phyloP scores from a whole-genome alignment of 2,329 filamentous ascomycete genomes.

The Hypomyces rosellus region DNA sequence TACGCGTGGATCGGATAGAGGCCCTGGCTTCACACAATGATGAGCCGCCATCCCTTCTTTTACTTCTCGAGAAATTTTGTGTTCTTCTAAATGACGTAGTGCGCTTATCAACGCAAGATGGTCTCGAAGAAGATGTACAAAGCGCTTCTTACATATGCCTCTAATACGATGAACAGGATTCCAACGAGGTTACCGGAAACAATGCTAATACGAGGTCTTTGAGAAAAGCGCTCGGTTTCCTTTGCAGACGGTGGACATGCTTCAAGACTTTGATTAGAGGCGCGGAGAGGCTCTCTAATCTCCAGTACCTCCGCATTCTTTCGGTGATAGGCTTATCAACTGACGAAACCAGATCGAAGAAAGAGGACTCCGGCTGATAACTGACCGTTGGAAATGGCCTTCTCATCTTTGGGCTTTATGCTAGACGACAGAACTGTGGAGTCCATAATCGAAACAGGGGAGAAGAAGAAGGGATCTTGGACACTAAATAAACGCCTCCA shows the following conservation, averaged over 20 bases:
- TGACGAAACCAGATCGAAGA: not conserved
- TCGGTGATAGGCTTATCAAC: not conserved
- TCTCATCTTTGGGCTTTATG: not conserved
- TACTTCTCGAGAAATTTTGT: no score
- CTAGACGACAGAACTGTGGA: not conserved
- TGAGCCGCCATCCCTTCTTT: no score
- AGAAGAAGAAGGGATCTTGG: no score
- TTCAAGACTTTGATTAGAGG: not conserved
- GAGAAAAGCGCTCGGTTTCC: conserved; percentile 1
- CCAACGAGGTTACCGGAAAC: not conserved
- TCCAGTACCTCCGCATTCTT: conserved; percentile 3
- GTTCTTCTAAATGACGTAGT: no score
- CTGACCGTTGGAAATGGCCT: not conserved
- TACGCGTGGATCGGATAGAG: no score
- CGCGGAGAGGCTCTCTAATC: not conserved
- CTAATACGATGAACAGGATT: no score
- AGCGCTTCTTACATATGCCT: no score
- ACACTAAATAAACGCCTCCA: not conserved
- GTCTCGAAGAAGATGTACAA: no score
- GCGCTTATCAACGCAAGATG: no score
- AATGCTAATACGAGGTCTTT: not conserved
- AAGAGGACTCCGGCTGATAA: not conserved
- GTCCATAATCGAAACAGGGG: not conserved
- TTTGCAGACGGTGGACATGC: not conserved
- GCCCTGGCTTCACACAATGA: no score